Evolutionary conservation across 1,284 basidiomycete genomes (phyloP), one percentile per base, ranked within the genome.

Genomic region (Ceratobasidium sp.): DNA sequence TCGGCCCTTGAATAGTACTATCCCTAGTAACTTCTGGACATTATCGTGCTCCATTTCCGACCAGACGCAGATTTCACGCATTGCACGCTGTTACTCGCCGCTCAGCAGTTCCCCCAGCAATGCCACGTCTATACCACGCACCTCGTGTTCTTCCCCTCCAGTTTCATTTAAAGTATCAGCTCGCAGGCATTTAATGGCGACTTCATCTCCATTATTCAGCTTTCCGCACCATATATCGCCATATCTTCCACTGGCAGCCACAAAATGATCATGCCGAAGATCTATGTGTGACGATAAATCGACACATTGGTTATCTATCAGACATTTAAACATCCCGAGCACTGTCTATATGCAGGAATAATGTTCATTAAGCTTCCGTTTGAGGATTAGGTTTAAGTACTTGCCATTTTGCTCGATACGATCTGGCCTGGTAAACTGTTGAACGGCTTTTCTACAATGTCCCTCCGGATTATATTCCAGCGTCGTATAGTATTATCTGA

Each of bases 1-100:
- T 2, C 45, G 63, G 5, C 63, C 63, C 17, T 36, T 24, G 22
- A 65, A 65, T 27, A 65, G 24, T 4, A 51, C 22, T 22, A 65
- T n/a, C 11, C 63, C 63, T 11, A 51, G 9, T 3, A 65, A 33
- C 31, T 65, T 15, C 45, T 65, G 63, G 4, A 65, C 27, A 17
- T 65, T 51, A 9, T 50, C 24, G 31, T 65, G 63, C 24, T 65
- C 51, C n/a, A 31, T 36, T 31, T 51, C 51, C 19, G 63, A 65
- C 63, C 63, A 65, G 31, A 51, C 27, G 31, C 51, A 50, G 17
- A 50, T 44, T 19, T 65, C 63, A 33, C 48, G 63, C 63, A 65
- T 65, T n/a, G 63, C 27, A 11, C 44, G 54, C 54, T 65, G 50
- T 36, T 19, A 14, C 4, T 33, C 15, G n/a, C 45, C 33, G 17